Base-by-base conservation (phyloP, 2,329 filamentous ascomycete species). In the Talaromyces sp. region DNA sequence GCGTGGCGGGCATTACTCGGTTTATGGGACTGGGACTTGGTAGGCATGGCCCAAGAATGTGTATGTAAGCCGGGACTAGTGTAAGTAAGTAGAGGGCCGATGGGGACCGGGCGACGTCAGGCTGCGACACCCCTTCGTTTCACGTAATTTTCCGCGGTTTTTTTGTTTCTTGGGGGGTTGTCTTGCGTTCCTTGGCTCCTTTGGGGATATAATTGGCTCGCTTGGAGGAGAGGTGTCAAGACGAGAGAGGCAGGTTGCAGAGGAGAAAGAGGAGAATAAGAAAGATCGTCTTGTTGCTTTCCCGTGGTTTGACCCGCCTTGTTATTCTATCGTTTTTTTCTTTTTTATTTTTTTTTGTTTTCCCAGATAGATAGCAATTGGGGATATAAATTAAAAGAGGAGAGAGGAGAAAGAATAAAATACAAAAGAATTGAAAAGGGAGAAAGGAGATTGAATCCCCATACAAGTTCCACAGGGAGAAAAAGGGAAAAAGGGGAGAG, bases 1-100 rank as follows among this genome's bases (percentile, higher is more conserved):
- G 64, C 63, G 56, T 71, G 70, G 57, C 64, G 68, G 55, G 68
- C 68, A 71, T 70, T 58, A 65, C 67, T 64, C 20, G 57, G 43
- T 56, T 66, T 70, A 55, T 66, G 58, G 46, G 50, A 51, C 35
- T 55, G 55, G 16, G 54, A 55, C 53, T 52, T 60, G 54, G 58
- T 44, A 46, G 55, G 60, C 67, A 62, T 56, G 65, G 59, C 22
- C 37, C 29, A 55, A 50, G 61, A 58, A 59, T 61, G 58, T 52
- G 54, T 62, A 61, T 58, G 56, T 61, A 57, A 57, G 54, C 49
- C 19, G 42, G 42, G 35, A 42, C 50, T 49, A 32, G 52, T 16
- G 24, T 36, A 36, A 32, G 33, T 35, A 16, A 44, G 46, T n/a
- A n/a, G 22, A 19, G 41, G 33, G 30, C 41, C 44, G 48, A 54